Evolutionary conservation across 108 stramenopile genomes (phyloP).

Genomic region (Mediolabrus comicus): DNA sequence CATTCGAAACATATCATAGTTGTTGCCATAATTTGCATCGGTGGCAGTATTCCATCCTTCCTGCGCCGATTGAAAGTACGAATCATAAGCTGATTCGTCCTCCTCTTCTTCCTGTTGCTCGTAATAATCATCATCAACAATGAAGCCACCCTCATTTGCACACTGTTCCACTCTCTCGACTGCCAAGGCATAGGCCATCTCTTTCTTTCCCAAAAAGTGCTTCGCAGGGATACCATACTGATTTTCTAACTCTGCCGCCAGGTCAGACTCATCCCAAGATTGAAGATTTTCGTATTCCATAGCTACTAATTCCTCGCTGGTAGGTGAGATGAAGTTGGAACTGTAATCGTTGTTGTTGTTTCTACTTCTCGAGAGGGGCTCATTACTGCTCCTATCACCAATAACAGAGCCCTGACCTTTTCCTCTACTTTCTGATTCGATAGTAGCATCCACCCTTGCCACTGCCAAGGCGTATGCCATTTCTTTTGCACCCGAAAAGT

Average conservation of each 20-base stretch:
- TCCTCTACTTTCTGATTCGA: constrained; percentile 16
- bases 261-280: constrained; percentile 19
- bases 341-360: constrained; percentile 11
- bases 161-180: constrained; percentile 37
- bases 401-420: constrained; percentile 27
- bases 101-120: constrained; percentile 14
- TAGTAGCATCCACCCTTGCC: constrained; percentile 33
- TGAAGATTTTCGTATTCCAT: constrained; percentile 44
- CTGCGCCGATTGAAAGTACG: not conserved
- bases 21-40: not conserved
- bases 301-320: constrained; percentile 29
- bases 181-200: constrained; percentile 45
- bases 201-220: constrained; percentile 46
- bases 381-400: not conserved
- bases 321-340: constrained; percentile 10
- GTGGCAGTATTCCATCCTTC: not conserved
- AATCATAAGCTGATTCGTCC: constrained; percentile 6
- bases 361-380: constrained; percentile 20
- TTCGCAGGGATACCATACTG: constrained; percentile 42
- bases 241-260: constrained; percentile 37
- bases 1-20: constrained; percentile 14
- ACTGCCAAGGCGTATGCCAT: constrained; percentile 50
- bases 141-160: constrained; percentile 14
- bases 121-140: constrained; percentile 13
- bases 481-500: constrained; percentile 40